Evolutionary conservation across 1,284 basidiomycete genomes (phyloP).

Genomic region (Rhodofomes roseus): DNA sequence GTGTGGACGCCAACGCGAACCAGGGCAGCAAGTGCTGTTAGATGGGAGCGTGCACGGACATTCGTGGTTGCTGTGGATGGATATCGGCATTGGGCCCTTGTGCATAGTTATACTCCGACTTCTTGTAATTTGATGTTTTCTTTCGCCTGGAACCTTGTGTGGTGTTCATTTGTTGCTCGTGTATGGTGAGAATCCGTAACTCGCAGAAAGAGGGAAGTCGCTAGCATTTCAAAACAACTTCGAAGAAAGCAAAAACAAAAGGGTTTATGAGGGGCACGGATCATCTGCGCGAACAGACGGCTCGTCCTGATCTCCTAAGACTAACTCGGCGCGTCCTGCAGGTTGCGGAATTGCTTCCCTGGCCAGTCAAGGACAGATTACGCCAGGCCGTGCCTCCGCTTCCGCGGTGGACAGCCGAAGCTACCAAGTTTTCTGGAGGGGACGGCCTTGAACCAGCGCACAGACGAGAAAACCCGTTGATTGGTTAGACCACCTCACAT

Average conservation of each 20-base stretch:
- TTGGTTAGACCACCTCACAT: constrained; percentile 61
- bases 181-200: too few species aligned
- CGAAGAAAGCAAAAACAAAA: constrained; percentile 32
- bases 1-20: constrained; percentile 38
- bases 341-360: constrained; percentile 90
- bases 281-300: constrained; percentile 75
- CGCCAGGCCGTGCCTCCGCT: constrained; percentile 63
- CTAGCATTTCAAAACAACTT: too few species aligned
- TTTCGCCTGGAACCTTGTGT: background rate
- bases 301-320: constrained; percentile 81
- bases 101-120: constrained; percentile 25
- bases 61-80: constrained; percentile 3
- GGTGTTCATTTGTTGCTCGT: too few species aligned
- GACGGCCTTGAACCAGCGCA: constrained; percentile 50
- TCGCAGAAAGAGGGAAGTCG: too few species aligned
- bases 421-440: constrained; percentile 64
- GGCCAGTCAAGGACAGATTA: constrained; percentile 77
- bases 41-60: constrained; percentile 6
- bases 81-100: constrained; percentile 8
- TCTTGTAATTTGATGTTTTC: constrained; percentile 21
- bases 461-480: constrained; percentile 59
- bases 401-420: constrained; percentile 56
- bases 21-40: constrained; percentile 42
- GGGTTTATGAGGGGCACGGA: constrained; percentile 75
- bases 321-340: constrained; percentile 80